phyloP scores from a whole-genome alignment of 345 rosid genomes.

The Isatis tinctoria region DNA sequence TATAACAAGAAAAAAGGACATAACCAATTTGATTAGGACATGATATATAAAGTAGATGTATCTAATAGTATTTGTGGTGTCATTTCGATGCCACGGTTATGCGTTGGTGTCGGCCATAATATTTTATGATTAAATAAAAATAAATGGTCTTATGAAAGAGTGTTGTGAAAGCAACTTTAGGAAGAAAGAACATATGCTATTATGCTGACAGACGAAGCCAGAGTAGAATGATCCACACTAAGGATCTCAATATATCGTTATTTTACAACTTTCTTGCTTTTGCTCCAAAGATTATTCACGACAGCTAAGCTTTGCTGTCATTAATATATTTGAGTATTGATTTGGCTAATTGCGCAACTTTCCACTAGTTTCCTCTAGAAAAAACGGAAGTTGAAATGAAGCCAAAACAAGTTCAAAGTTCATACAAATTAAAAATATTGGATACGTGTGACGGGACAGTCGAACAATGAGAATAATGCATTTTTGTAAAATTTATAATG shows the following conservation, averaged over 20 bases:
- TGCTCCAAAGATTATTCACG: constrained; percentile 15
- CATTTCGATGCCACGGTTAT: constrained; percentile 26
- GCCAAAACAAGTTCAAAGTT: background rate
- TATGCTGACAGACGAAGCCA: constrained; percentile 24
- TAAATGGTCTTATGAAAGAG: background rate
- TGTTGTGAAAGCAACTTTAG: constrained; percentile 26
- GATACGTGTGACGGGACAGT: too few relatives aligned
- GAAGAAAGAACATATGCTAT: constrained; percentile 26
- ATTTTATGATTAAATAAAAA: background rate
- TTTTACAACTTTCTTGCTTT: constrained; percentile 22
- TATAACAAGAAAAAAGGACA: background rate
- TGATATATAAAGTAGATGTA: constrained; percentile 1
- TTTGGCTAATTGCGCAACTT: background rate
- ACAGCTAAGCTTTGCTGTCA: constrained; percentile 23
- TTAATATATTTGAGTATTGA: background rate
- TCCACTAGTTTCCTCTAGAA: background rate
- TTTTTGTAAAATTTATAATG: too few relatives aligned
- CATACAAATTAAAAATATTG: too few relatives aligned
- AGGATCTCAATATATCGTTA: background rate
- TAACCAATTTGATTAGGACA: constrained; percentile 20
- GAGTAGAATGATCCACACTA: constrained; percentile 13
- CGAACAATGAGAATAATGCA: too few relatives aligned
- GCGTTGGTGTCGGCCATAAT: constrained; percentile 28
- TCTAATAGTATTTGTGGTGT: background rate
- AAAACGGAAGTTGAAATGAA: background rate